Evolutionary conservation across 176 grass and related monocot genomes (phyloP).

Genomic region (Cymbopogon citratus): DNA sequence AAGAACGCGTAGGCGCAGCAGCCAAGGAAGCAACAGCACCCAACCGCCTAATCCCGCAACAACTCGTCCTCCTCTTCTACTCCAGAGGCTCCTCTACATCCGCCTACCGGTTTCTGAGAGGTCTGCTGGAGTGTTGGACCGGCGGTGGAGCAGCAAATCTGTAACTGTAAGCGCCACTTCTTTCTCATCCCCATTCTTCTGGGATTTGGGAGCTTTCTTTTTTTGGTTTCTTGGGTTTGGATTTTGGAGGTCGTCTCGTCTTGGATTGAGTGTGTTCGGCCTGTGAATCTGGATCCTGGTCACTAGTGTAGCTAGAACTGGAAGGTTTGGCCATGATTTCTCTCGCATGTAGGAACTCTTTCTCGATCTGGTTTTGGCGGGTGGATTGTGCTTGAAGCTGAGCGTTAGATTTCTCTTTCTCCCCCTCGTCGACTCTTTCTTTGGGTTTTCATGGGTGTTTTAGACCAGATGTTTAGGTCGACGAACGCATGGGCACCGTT

Average conservation of each 20-base stretch:
- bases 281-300: not conserved
- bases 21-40: not conserved
- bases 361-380: conserved; percentile 16
- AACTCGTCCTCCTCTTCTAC: not conserved
- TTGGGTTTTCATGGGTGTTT: too few relatives aligned
- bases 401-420: not conserved
- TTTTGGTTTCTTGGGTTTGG: not conserved
- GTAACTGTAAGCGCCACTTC: not conserved
- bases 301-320: not conserved
- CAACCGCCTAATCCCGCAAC: conserved; percentile 6
- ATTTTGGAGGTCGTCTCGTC: not conserved
- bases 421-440: not conserved
- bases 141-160: not conserved
- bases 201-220: not conserved
- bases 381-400: not conserved
- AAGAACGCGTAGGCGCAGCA: not conserved
- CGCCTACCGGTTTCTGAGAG: not conserved
- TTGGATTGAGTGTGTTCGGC: not conserved
- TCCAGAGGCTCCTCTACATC: not conserved
- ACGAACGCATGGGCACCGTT: not conserved
- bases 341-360: not conserved
- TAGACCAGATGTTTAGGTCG: not conserved
- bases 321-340: not conserved
- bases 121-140: not conserved
- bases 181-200: not conserved